Evolutionary conservation across 1,284 basidiomycete genomes (phyloP).

Genomic region (Moesziomyces sp.): DNA sequence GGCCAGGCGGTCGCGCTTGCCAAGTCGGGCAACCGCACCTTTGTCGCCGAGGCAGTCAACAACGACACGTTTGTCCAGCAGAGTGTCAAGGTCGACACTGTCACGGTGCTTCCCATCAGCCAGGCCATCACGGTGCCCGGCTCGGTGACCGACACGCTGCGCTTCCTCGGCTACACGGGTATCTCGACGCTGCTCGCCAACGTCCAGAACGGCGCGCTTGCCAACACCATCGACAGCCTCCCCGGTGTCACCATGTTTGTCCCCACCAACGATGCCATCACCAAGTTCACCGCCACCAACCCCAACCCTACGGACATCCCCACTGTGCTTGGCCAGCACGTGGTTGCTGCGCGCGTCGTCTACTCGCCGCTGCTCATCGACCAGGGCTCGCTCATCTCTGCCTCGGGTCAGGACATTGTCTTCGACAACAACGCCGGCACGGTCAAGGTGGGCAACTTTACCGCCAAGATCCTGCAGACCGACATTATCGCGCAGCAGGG

Average conservation of each 20-base stretch:
- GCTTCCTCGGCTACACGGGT: constrained; percentile 27
- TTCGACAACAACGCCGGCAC: constrained; percentile 44
- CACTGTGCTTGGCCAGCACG: constrained; percentile 48
- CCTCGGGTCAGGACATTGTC: constrained; percentile 51
- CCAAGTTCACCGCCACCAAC: constrained; percentile 25
- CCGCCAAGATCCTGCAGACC: constrained; percentile 50
- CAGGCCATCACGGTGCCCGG: constrained; percentile 55
- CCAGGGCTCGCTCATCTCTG: constrained; percentile 50
- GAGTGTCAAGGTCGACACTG: constrained; percentile 19
- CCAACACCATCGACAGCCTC: constrained; percentile 39
- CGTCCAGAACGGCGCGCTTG: constrained; percentile 33
- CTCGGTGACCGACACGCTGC: constrained; percentile 36
- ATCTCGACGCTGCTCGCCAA: constrained; percentile 28
- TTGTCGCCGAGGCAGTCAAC: constrained; percentile 53
- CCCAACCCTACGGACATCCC: constrained; percentile 32
- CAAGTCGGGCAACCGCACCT: constrained; percentile 10
- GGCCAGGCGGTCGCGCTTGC: constrained; percentile 53
- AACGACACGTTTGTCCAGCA: constrained; percentile 28
- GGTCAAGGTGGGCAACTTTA: constrained; percentile 47
- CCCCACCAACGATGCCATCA: constrained; percentile 47
- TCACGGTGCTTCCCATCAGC: constrained; percentile 52
- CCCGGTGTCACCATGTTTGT: constrained; percentile 54
- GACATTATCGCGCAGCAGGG: constrained; percentile 54
- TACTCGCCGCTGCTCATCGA: constrained; percentile 52
- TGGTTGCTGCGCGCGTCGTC: constrained; percentile 47